phyloP scores from a whole-genome alignment of 2,329 filamentous ascomycete genomes.

The Colletotrichum sp. region DNA sequence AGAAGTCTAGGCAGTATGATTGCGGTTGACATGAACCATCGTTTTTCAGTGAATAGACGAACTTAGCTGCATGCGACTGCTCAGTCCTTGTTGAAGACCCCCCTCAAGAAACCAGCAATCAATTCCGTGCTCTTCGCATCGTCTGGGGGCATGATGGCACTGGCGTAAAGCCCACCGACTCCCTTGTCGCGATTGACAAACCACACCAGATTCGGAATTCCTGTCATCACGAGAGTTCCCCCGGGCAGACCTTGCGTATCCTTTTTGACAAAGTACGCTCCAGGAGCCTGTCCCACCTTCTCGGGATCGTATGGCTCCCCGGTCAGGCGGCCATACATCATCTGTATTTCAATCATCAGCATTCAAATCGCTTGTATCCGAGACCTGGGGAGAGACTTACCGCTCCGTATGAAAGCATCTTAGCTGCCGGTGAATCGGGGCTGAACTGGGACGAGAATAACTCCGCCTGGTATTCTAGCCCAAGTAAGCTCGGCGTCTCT shows the following conservation, averaged over 20 bases:
- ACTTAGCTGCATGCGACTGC: neutral
- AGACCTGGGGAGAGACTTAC: neutral
- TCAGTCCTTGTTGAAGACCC: neutral
- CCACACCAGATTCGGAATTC: neutral
- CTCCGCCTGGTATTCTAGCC: neutral
- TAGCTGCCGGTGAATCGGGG: neutral
- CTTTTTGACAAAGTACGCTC: neutral
- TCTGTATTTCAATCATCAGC: neutral
- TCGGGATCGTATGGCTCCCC: neutral
- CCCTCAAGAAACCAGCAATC: neutral
- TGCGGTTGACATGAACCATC: too few species aligned
- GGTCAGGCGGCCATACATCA: neutral
- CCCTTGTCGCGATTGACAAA: neutral
- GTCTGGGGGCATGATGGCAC: neutral
- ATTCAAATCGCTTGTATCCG: rapidly evolving
- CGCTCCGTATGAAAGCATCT: neutral
- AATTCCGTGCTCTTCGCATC: neutral
- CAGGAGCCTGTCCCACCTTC: neutral
- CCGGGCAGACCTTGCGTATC: neutral
- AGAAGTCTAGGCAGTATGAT: neutral
- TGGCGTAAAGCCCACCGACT: conserved; percentile 23
- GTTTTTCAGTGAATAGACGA: neutral
- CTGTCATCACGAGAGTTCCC: neutral
- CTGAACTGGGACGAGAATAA: neutral
- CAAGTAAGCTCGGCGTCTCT: neutral